Evolutionary conservation across 345 rosid species (phyloP), one percentile per base, ranked within the genome.

Genomic region (Brassica rapa): DNA sequence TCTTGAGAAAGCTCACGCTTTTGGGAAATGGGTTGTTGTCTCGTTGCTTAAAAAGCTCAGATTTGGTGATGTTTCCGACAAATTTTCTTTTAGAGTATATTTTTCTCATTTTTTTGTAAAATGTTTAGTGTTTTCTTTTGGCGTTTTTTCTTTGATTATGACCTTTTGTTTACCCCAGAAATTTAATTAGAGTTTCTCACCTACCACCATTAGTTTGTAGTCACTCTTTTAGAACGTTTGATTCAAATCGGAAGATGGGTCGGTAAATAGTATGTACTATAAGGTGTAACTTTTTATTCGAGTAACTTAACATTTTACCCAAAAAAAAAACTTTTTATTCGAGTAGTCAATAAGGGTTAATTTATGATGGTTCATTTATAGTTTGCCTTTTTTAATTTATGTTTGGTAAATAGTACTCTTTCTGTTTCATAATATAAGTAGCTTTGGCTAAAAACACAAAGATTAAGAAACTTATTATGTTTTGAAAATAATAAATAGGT

Each of bases 51-150:
- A 81, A 70, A 81, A 81, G 76, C 80, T 81, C 77, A 57, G 82
- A 75, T 70, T 80, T 80, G 76, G 76, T 75, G 68, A 75, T 75
- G 46, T 80, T 80, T 75, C 83, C 77, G 80, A 75, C 77, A 80
- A 68, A 68, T 71, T 67, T 66, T 59, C 1, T 71, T 37, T 75
- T 57, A 53, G 23, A 16, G 9, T 53, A 53, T 53, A 60, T 25
- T 60, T 16, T 25, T 30, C 65, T 27, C 65, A 59, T 19, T 4
- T 30, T 30, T 30, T 63, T 43, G 53, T 62, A n/a, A 27, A 80
- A 68, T 74, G 59, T 53, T 53, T 15, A 19, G 39, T 59, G 56
- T 68, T 78, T 71, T 55, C 2, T 30, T 46, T 62, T 41, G 43
- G 55, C 64, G 81, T 73, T 73, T 73, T 16, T 0, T 41, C 33